Base-by-base conservation (phyloP, 257 asterid species). In the Galeopsis tetrahit region DNA sequence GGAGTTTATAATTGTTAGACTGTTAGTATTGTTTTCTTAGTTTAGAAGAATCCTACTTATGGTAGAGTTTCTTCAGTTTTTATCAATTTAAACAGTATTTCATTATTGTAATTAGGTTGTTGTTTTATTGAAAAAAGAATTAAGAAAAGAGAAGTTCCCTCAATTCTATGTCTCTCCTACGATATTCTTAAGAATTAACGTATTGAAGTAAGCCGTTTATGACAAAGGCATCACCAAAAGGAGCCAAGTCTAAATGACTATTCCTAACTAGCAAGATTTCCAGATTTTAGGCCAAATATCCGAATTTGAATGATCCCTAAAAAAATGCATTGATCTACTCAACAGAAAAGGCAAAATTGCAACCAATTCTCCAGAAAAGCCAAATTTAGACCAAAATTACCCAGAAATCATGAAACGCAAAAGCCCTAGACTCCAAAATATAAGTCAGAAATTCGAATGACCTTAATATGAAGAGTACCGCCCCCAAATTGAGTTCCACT, bases 391-490 rank as follows among this genome's bases (percentile, higher is more conserved):
- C 10, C 10, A 70, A 48, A 60, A 11, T 13, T 51, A 34, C 2
- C 13, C 28, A 58, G 38, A 69, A 72, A 14, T 36, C 60, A 73
- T 14, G 14, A 44, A 66, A 62, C 6, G 68, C 63, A 49, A 70
- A 48, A 48, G n/a, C 15, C 75, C 36, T 17, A 49, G 64, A 46
- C 58, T 38, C 59, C 67, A 39, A 66, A 73, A 57, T n/a, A 46
- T 42, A 36, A 11, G 17, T 68, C 39, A 67, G 43, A 21, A 60
- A 79, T 31, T 31, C 43, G 40, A 78, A 73, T 49, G 10, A 93
- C 98, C 95, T 89, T 84, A 69, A 94, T 73, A 77, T 88, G 98
- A 69, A 94, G 95, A 69, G 97, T 91, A 4, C 95, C 98, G 7
- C 98, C 97, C 75, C 96, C 98, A 80, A 88, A 91, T 74, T 79